These are phyloP conservation scores for Eucalyptus rudis DNA, from an alignment of 345 rosid genomes.

Conservation along the genomic window DNA sequence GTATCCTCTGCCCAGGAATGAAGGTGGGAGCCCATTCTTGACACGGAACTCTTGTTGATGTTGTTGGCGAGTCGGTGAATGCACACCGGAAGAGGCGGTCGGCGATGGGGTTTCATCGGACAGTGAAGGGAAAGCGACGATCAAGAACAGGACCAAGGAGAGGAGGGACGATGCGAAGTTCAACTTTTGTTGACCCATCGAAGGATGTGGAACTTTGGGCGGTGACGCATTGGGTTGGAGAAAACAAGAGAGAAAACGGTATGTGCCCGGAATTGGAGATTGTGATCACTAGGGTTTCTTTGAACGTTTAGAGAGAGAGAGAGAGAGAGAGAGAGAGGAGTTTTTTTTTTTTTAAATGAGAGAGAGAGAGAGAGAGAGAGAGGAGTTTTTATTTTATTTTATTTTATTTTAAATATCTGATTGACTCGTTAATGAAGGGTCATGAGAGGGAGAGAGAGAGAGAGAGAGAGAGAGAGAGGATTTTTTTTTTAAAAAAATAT, in stretches of 20 bases:
- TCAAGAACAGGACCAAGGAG: not conserved
- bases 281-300: not conserved
- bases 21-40: slow-evolving; percentile 18
- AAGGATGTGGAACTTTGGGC: not conserved
- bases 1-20: not conserved
- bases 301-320: not conserved
- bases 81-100: not conserved
- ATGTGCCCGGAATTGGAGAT: not conserved
- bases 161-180: not conserved
- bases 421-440: not conserved
- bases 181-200: not conserved
- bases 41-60: not conserved
- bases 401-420: not conserved
- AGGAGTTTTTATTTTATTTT: not conserved
- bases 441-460: not conserved
- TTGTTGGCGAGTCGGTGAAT: not conserved
- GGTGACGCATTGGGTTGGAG: not conserved
- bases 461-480: not conserved
- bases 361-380: not conserved
- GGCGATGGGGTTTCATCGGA: not conserved
- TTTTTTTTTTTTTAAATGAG: too few relatives aligned
- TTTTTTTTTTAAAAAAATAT: not conserved
- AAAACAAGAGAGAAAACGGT: not conserved
- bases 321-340: not conserved
- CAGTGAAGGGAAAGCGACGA: not conserved